Conservation (phyloP, 2,329 filamentous ascomycete species). For the Talaromyces atroroseus region DNA sequence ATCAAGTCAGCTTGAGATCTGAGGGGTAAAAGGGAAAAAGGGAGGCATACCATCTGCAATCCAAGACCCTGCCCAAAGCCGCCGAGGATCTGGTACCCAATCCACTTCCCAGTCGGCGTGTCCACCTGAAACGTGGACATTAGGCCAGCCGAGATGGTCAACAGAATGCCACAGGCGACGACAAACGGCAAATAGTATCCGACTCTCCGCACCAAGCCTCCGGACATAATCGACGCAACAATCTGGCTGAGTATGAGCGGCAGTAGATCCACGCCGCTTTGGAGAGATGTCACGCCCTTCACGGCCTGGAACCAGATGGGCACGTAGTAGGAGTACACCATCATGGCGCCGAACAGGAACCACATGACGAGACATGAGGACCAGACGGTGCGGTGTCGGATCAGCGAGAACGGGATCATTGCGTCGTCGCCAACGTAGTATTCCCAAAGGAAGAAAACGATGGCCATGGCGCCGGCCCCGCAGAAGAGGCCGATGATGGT, state of each 20-base stretch:
- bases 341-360: slow-evolving; percentile 23
- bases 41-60: slow-evolving; percentile 21
- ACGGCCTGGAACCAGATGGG: slow-evolving; percentile 25
- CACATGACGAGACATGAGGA: slow-evolving; percentile 18
- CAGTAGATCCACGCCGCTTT: slow-evolving; percentile 15
- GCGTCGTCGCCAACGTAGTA: slow-evolving; percentile 21
- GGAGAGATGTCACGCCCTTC: slow-evolving; percentile 16
- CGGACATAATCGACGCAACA: not conserved
- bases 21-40: too few species aligned
- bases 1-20: not conserved
- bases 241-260: slow-evolving; percentile 9
- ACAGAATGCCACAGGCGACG: slow-evolving; percentile 20
- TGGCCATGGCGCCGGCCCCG: slow-evolving; percentile 16
- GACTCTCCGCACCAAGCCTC: slow-evolving; percentile 23
- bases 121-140: slow-evolving; percentile 27
- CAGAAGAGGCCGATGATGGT: slow-evolving; percentile 16
- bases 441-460: slow-evolving; percentile 18
- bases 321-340: slow-evolving; percentile 18
- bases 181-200: slow-evolving; percentile 25
- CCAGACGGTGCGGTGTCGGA: slow-evolving; percentile 25
- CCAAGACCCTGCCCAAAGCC: slow-evolving; percentile 18
- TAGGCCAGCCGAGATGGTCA: slow-evolving; percentile 24
- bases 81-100: slow-evolving; percentile 21
- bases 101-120: slow-evolving; percentile 18
- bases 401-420: slow-evolving; percentile 31